Evolutionary conservation across 192 early-diverging fungal genomes (phyloP).

Genomic region (Umbelopsis sp.): DNA sequence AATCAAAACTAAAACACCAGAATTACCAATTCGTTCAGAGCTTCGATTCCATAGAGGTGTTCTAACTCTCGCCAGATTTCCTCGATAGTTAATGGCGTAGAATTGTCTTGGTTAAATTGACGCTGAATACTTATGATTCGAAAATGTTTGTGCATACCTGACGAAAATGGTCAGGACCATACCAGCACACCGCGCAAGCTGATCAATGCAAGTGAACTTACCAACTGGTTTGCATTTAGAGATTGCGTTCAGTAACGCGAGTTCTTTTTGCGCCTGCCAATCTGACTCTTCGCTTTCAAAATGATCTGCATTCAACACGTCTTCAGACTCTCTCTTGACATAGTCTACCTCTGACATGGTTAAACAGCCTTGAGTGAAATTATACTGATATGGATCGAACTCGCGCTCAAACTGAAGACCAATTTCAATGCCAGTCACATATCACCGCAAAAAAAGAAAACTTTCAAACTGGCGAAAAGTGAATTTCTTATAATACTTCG

Average conservation of each 20-base stretch:
- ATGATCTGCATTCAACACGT: neutral
- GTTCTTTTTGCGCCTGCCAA: slow-evolving; percentile 54
- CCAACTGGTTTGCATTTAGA: slow-evolving; percentile 53
- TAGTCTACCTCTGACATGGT: slow-evolving; percentile 7
- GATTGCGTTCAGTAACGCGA: slow-evolving; percentile 49
- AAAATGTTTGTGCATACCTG: slow-evolving; percentile 60
- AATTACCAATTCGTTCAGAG: slow-evolving; percentile 49
- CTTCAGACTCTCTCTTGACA: slow-evolving; percentile 8
- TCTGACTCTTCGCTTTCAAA: slow-evolving; percentile 24
- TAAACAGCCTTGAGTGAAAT: neutral
- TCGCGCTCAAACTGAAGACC: too few species aligned
- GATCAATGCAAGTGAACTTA: slow-evolving; percentile 23
- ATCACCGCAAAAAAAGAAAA: too few species aligned
- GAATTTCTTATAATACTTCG: too few species aligned
- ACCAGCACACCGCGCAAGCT: neutral
- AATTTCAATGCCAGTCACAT: too few species aligned
- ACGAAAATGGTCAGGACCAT: neutral
- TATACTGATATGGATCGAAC: too few species aligned
- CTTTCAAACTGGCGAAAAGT: too few species aligned
- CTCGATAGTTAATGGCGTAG: slow-evolving; percentile 39
- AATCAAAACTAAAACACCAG: neutral
- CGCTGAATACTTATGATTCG: slow-evolving; percentile 53
- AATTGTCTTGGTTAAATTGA: slow-evolving; percentile 48
- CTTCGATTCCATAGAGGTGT: slow-evolving; percentile 46
- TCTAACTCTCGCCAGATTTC: slow-evolving; percentile 50